These are phyloP conservation scores for Candida dajiaensis DNA, from an alignment of 805 yeast species.

Conservation along the genomic window DNA sequence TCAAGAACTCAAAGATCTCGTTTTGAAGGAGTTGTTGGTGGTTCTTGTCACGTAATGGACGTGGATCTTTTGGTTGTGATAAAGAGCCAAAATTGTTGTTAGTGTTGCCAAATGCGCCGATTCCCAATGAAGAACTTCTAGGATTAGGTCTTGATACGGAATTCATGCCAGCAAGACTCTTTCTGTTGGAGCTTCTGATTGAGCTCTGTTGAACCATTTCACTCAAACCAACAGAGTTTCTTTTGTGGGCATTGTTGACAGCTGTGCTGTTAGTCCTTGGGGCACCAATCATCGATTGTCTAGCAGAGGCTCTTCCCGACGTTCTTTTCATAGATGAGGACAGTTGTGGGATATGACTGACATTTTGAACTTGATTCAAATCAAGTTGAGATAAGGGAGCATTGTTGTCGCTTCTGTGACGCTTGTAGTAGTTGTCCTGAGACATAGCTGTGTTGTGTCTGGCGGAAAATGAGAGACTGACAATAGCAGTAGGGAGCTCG, in stretches of 20 bases:
- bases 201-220: slow-evolving; percentile 25
- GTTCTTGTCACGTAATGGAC: slow-evolving; percentile 71
- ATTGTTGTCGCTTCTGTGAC: slow-evolving; percentile 11
- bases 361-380: slow-evolving; percentile 21
- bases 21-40: slow-evolving; percentile 63
- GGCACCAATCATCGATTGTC: slow-evolving; percentile 28
- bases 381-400: slow-evolving; percentile 21
- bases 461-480: neutral
- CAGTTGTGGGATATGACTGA: slow-evolving; percentile 22
- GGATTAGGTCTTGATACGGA: slow-evolving; percentile 12
- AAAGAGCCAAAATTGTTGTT: slow-evolving; percentile 20
- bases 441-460: slow-evolving; percentile 9
- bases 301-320: slow-evolving; percentile 17
- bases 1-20: slow-evolving; percentile 60
- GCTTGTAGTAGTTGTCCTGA: slow-evolving; percentile 21
- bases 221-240: slow-evolving; percentile 21
- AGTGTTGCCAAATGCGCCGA: slow-evolving; percentile 7
- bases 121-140: slow-evolving; percentile 22
- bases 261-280: slow-evolving; percentile 16
- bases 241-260: slow-evolving; percentile 5
- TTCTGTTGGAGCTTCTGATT: slow-evolving; percentile 17
- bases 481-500: neutral
- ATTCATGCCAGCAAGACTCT: slow-evolving; percentile 14
- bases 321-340: slow-evolving; percentile 20
- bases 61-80: slow-evolving; percentile 46